These are phyloP conservation scores for Allium sativum DNA, from an alignment of 106 monocot species.

Conservation along the genomic window DNA sequence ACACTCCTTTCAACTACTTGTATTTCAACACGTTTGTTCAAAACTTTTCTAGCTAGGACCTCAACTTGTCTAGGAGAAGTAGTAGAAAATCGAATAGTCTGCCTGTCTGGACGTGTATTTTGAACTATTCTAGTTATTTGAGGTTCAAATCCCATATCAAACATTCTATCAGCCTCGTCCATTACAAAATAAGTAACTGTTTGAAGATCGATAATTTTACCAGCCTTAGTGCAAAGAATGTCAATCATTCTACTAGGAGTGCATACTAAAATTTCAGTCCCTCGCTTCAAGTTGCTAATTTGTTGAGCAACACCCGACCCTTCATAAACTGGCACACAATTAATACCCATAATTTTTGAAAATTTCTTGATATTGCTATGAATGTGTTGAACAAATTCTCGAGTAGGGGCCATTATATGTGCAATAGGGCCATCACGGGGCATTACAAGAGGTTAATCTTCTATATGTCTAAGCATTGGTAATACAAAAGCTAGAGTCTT, in stretches of 20 bases:
- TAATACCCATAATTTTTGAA: too few relatives aligned
- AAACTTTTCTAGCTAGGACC: constrained; percentile 62
- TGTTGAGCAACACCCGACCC: constrained; percentile 96
- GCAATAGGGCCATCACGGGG: constrained; percentile 83
- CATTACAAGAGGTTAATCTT: constrained; percentile 71
- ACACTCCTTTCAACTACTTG: constrained; percentile 90
- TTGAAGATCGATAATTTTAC: constrained; percentile 80
- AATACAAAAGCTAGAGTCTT: constrained; percentile 90
- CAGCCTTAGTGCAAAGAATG: constrained; percentile 74
- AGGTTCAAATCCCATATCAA: constrained; percentile 97
- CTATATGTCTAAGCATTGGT: constrained; percentile 87
- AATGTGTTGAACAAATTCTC: constrained; percentile 89
- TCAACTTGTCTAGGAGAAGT: constrained; percentile 94
- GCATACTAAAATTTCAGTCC: constrained; percentile 86
- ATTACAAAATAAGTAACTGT: constrained; percentile 78
- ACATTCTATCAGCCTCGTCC: too few relatives aligned
- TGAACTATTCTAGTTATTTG: constrained; percentile 84
- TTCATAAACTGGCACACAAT: constrained; percentile 78
- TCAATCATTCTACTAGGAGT: constrained; percentile 95
- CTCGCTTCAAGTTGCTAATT: constrained; percentile 84
- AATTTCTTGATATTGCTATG: constrained; percentile 83
- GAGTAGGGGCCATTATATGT: constrained; percentile 86
- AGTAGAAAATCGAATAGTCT: constrained; percentile 84
- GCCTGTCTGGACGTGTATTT: constrained; percentile 74
- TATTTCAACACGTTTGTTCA: constrained; percentile 77